These are phyloP conservation scores for Cyberlindnera mycetangii DNA, from an alignment of 805 yeast genomes.

Conservation along the genomic window DNA sequence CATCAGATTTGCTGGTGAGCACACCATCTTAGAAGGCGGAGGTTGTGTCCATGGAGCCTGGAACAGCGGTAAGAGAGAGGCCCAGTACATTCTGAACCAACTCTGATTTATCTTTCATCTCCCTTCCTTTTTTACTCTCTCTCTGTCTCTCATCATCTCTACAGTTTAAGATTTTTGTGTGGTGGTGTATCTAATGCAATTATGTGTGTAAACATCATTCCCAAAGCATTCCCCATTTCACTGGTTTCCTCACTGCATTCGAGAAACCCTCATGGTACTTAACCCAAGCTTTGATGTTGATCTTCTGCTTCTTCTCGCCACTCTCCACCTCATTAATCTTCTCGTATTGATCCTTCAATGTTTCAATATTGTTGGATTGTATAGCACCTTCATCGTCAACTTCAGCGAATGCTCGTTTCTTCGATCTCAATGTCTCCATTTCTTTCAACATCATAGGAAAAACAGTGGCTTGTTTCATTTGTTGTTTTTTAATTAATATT, in stretches of 20 bases:
- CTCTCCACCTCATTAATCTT: slow-evolving; percentile 28
- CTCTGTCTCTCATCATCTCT: too few relatives aligned
- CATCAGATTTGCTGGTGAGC: slow-evolving; percentile 89
- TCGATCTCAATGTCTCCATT: slow-evolving; percentile 30
- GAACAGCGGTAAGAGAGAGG: slow-evolving; percentile 66
- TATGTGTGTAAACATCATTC: slow-evolving; percentile 5
- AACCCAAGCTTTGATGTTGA: slow-evolving; percentile 63
- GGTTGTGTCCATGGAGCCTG: slow-evolving; percentile 95
- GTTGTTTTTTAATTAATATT: slow-evolving; percentile 17
- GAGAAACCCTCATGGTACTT: slow-evolving; percentile 90
- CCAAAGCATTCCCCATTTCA: slow-evolving; percentile 76
- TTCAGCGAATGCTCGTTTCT: slow-evolving; percentile 32
- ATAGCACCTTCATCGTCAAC: slow-evolving; percentile 13
- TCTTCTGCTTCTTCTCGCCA: slow-evolving; percentile 27
- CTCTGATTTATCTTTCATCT: too few relatives aligned
- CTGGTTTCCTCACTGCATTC: slow-evolving; percentile 82
- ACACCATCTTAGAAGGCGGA: slow-evolving; percentile 79
- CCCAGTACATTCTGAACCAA: slow-evolving; percentile 25
- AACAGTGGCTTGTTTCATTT: slow-evolving; percentile 21
- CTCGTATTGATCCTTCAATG: slow-evolving; percentile 43
- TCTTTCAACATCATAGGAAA: slow-evolving; percentile 26
- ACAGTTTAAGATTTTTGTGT: background rate
- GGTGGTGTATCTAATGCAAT: background rate
- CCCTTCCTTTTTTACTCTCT: too few relatives aligned
- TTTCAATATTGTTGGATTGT: slow-evolving; percentile 20